Percentiles rank a stretch among this genome's conserved stretches.
phyloP scores from a whole-genome alignment of 2,329 filamentous ascomycete species.

The Penicillium sp. region DNA sequence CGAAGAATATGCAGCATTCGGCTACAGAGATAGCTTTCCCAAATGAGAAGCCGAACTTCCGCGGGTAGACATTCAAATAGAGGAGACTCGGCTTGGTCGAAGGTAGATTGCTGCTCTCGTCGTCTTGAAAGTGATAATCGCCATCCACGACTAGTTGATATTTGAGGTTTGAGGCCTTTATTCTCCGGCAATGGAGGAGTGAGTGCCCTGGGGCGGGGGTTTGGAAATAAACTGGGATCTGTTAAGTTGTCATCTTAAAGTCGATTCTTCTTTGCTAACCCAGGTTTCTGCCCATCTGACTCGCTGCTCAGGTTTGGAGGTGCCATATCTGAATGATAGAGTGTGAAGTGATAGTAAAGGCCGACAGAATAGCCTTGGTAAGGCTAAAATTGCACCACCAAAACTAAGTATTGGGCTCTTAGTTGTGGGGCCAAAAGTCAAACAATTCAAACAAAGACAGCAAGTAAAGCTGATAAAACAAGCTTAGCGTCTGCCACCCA shows the following conservation, averaged over 20 bases:
- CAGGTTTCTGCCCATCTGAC: too few species aligned
- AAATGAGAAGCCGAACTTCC: background rate
- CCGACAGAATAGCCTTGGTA: background rate
- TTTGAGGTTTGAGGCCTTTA: background rate
- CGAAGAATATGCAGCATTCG: background rate
- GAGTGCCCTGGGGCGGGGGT: background rate
- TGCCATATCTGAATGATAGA: background rate
- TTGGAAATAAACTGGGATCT: background rate
- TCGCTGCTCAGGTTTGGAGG: background rate
- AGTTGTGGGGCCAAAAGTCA: background rate
- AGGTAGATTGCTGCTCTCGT: background rate
- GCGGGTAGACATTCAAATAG: background rate
- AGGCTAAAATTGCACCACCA: background rate
- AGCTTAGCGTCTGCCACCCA: background rate
- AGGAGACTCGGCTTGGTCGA: background rate
- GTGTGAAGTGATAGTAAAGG: background rate
- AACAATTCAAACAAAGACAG: background rate
- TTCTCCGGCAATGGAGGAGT: background rate
- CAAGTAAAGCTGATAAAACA: background rate
- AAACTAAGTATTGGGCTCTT: background rate
- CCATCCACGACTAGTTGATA: background rate
- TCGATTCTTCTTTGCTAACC: background rate
- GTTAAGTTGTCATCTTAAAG: background rate
- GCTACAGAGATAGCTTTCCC: background rate
- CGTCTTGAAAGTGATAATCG: background rate